Base-by-base conservation (phyloP, 345 rosid species). In the Toxicodendron radicans region DNA sequence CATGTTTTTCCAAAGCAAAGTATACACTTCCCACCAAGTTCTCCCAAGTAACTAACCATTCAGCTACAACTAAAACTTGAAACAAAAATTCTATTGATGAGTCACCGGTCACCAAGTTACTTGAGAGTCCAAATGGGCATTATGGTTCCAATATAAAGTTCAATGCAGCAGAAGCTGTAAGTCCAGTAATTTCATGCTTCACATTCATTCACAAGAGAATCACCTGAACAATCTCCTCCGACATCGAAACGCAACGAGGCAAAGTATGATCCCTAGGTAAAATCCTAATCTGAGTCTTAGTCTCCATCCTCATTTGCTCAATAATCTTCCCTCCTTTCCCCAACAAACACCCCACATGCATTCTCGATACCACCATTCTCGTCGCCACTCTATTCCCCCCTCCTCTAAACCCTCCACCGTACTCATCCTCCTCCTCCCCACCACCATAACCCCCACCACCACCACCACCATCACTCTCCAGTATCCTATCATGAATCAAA, bases 311-410 rank as follows among this genome's bases (percentile, higher is more conserved):
- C 99, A 96, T 96, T 77, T 93, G 99, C 87, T 96, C 99, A 49
- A 96, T 92, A 18, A 96, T 96, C 83, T 93, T 96, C 64, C 99
- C 99, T 57, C 95, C 97, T 87, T 93, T 93, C 72, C 99, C 99
- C 82, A 96, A 75, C 90, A 96, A 87, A 75, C 95, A 92, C 41
- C 99, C 99, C 4, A 96, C 99, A 75, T 96, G 97, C 86, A 92
- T 78, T 79, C 87, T 92, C 6, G 98, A 93, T 17, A 96, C 99
- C 70, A 96, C 98, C 66, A 96, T 79, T 79, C 98, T 90, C 48
- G 97, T 90, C 51, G 87, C 93, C 68, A 88, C 92, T 71, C 97
- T 81, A 58, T 81, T 83, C 2, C 88, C 87, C 27, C 86, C 87
- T 51, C 88, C 85, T 24, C 66, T 59, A 70, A 56, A 70, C 11